Conservation (phyloP, 768 basidiomycete species). For the Suillus luteus region DNA sequence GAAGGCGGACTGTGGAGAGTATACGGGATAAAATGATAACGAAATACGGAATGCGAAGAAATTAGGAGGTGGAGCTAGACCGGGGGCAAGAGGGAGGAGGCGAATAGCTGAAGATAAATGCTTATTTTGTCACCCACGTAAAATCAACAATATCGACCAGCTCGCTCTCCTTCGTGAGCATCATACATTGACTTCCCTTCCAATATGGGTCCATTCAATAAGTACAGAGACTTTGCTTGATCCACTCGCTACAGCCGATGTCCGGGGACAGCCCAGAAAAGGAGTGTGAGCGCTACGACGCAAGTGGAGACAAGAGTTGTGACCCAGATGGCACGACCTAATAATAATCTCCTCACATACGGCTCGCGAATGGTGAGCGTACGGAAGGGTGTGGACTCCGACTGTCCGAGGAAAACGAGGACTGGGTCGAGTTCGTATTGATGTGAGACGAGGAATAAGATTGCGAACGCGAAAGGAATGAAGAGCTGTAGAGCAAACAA, state of each 20-base stretch:
- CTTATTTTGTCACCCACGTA: slow-evolving; percentile 7
- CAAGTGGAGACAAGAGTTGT: slow-evolving; percentile 74
- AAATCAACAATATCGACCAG: slow-evolving; percentile 8
- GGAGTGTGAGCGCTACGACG: slow-evolving; percentile 78
- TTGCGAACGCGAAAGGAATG: slow-evolving; percentile 87
- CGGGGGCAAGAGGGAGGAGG: slow-evolving; percentile 3
- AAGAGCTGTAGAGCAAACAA: slow-evolving; percentile 66
- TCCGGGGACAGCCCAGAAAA: slow-evolving; percentile 97
- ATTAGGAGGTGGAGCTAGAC: slow-evolving; percentile 5
- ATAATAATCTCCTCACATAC: slow-evolving; percentile 88
- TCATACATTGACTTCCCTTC: slow-evolving; percentile 10
- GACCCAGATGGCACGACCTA: slow-evolving; percentile 93
- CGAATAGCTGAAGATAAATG: slow-evolving; percentile 8
- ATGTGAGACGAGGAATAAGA: slow-evolving; percentile 90
- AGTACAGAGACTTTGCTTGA: slow-evolving; percentile 6
- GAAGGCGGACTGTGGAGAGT: slow-evolving; percentile 2
- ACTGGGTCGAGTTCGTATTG: slow-evolving; percentile 98
- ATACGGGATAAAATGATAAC: slow-evolving; percentile 6
- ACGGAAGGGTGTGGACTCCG: slow-evolving; percentile 96
- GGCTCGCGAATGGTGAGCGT: slow-evolving; percentile 90
- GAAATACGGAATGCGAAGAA: slow-evolving; percentile 8
- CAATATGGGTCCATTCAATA: not conserved
- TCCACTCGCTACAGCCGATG: slow-evolving; percentile 66
- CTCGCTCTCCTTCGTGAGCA: slow-evolving; percentile 9
- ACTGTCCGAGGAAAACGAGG: slow-evolving; percentile 89